Percentiles rank a stretch among this genome's conserved stretches.
Evolutionary conservation across 2,329 filamentous ascomycete species (phyloP).

Genomic region (Curvularia sp.): DNA sequence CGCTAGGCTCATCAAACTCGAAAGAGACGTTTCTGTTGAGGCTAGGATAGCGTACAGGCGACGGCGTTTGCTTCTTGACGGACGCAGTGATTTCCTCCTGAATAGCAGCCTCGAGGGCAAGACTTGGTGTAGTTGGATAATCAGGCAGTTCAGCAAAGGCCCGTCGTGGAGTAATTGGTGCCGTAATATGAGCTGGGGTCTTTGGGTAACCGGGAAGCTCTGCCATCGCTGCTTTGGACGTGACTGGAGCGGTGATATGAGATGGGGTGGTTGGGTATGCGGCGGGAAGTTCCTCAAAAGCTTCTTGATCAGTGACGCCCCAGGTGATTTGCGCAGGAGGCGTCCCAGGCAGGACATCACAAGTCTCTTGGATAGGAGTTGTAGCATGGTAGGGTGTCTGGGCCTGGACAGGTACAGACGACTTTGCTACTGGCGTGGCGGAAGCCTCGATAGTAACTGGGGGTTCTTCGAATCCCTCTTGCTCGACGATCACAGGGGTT

Average conservation of each 20-base stretch:
- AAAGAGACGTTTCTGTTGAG: constrained; percentile 23
- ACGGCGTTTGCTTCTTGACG: constrained; percentile 37
- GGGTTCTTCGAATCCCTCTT: background rate
- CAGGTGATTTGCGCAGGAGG: constrained; percentile 18
- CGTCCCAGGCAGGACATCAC: constrained; percentile 10
- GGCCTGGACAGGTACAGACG: background rate
- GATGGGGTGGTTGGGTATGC: constrained; percentile 22
- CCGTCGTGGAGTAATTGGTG: constrained; percentile 28
- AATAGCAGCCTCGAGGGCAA: constrained; percentile 36
- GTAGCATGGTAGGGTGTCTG: constrained; percentile 6
- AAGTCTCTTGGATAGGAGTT: constrained; percentile 7
- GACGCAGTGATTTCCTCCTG: constrained; percentile 38
- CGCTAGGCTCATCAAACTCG: constrained; percentile 14
- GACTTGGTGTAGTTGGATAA: constrained; percentile 34
- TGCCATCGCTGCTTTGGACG: constrained; percentile 15
- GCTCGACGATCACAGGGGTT: background rate
- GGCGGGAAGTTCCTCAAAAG: constrained; percentile 21
- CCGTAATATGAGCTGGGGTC: constrained; percentile 33
- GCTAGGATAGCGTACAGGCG: constrained; percentile 24
- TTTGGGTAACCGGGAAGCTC: constrained; percentile 37
- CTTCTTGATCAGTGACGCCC: constrained; percentile 27
- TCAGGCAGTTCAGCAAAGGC: constrained; percentile 35
- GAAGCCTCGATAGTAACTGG: background rate
- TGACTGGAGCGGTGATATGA: constrained; percentile 18
- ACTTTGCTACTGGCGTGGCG: constrained; percentile 10